Percentiles rank a stretch among this genome's conserved stretches.
Evolutionary conservation across 164 flowering plant species (phyloP).

Genomic region (Buxus sempervirens): DNA sequence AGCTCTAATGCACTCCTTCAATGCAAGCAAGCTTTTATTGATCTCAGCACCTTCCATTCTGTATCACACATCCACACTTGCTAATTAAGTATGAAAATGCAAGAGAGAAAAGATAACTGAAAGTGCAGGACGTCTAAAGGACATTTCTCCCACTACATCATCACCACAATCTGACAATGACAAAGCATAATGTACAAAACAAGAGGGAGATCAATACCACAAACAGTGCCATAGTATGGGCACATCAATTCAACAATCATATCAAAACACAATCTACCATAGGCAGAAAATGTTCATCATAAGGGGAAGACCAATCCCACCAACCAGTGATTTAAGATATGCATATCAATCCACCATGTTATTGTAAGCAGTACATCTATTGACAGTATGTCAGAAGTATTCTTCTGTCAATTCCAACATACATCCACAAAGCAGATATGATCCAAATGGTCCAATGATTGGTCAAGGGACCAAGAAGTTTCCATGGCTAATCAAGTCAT

Average conservation of each 20-base stretch:
- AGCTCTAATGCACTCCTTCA: constrained; percentile 94
- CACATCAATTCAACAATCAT: too few species aligned
- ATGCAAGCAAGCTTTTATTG: constrained; percentile 86
- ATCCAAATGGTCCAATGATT: neutral
- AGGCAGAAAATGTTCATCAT: too few species aligned
- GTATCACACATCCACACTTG: constrained; percentile 23
- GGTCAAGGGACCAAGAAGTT: too few species aligned
- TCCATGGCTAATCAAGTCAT: too few species aligned
- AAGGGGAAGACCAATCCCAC: neutral
- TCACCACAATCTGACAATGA: neutral
- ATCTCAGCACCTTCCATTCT: constrained; percentile 97
- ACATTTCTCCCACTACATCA: neutral
- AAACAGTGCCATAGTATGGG: too few species aligned
- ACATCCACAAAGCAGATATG: neutral
- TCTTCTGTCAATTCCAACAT: neutral
- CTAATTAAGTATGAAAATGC: neutral
- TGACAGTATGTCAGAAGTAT: neutral
- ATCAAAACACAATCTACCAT: too few species aligned
- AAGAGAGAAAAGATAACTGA: too few species aligned
- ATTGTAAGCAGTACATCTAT: neutral
- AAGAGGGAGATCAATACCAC: too few species aligned
- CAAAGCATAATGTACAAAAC: neutral
- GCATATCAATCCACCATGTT: neutral
- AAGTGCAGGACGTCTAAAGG: neutral
- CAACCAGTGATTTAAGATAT: neutral